These are phyloP conservation scores for Fusarium sp. DNA, from an alignment of 2,329 filamentous ascomycete species.

Conservation along the genomic window DNA sequence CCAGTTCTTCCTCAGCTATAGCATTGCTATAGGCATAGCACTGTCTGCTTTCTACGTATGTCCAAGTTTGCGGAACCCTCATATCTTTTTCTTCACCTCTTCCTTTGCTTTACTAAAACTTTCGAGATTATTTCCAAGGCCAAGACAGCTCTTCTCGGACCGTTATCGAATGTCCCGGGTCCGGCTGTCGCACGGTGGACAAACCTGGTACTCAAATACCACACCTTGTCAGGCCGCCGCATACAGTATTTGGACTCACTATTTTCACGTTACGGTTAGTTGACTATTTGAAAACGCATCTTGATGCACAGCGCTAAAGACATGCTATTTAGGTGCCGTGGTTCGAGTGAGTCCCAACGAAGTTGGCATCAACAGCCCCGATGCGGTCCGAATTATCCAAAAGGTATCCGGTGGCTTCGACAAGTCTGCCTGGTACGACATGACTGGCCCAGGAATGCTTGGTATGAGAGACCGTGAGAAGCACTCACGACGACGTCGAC, in stretches of 20 bases:
- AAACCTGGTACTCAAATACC: not conserved
- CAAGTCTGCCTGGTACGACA: constrained; percentile 6
- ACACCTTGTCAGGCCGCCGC: not conserved
- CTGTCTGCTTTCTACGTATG: not conserved
- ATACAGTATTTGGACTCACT: constrained; percentile 6
- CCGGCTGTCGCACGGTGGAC: not conserved
- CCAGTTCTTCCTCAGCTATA: not conserved
- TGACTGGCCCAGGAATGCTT: not conserved
- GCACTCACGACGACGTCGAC: not conserved
- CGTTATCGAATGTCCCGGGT: not conserved
- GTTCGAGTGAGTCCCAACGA: not conserved
- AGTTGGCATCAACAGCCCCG: not conserved
- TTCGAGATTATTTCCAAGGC: not conserved
- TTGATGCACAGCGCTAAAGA: not conserved
- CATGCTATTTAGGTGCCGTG: not conserved
- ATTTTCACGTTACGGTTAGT: not conserved
- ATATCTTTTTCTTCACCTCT: no score
- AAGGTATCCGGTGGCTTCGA: not conserved
- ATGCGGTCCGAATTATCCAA: not conserved
- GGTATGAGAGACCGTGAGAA: constrained; percentile 1
- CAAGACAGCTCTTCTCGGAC: not conserved
- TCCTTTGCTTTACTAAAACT: no score
- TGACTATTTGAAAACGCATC: accelerated
- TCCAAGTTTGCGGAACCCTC: not conserved
- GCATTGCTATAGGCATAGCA: not conserved